phyloP scores from a whole-genome alignment of 352 stramenopile genomes.

The Phytophthora capsici region DNA sequence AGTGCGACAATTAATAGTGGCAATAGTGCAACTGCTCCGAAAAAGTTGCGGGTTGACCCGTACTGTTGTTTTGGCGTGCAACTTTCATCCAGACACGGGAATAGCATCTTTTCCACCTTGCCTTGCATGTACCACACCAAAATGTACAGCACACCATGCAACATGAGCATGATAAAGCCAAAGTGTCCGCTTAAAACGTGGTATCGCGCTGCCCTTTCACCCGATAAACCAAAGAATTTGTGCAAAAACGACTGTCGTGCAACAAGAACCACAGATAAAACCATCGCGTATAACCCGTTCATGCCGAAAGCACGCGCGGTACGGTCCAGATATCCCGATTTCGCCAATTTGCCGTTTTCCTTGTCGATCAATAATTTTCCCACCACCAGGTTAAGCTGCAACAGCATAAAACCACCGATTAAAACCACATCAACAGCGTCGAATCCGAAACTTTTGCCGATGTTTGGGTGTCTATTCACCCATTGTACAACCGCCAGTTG shows the following conservation, averaged over 20 bases:
- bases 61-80: constrained; percentile 57
- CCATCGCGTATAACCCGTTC: constrained; percentile 66
- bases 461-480: constrained; percentile 30
- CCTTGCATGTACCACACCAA: constrained; percentile 59
- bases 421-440: constrained; percentile 62
- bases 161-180: constrained; percentile 42
- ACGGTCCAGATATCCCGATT: constrained; percentile 56
- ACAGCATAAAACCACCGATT: constrained; percentile 45
- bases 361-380: constrained; percentile 74
- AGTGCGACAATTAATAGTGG: constrained; percentile 47
- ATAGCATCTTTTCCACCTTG: constrained; percentile 57
- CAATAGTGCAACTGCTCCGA: constrained; percentile 55
- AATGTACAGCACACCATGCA: constrained; percentile 66
- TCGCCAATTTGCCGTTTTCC: constrained; percentile 70
- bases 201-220: constrained; percentile 62
- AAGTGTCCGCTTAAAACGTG: constrained; percentile 73
- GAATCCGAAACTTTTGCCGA: constrained; percentile 30
- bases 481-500: constrained; percentile 32
- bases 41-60: constrained; percentile 69
- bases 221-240: constrained; percentile 58
- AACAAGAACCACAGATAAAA: constrained; percentile 70
- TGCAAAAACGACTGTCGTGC: constrained; percentile 72
- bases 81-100: constrained; percentile 54
- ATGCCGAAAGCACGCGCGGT: constrained; percentile 64
- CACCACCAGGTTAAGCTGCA: constrained; percentile 71